Percentiles rank a stretch among this genome's conserved stretches.
phyloP scores from a whole-genome alignment of 2,329 filamentous ascomycete genomes.

The Trichophyton benhamiae region DNA sequence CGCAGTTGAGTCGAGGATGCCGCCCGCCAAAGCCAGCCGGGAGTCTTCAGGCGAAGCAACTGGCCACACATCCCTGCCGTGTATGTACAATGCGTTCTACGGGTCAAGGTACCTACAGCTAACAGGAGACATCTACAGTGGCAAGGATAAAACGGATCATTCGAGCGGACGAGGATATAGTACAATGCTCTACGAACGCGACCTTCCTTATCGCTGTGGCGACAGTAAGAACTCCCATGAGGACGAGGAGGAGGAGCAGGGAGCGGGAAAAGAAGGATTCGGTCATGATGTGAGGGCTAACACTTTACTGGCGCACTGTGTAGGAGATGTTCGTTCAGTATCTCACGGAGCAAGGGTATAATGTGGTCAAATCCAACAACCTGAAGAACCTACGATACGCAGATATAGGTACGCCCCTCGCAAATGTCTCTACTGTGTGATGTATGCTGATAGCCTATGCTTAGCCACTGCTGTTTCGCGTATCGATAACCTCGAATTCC shows the following conservation, averaged over 20 bases:
- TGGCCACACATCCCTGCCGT: slow-evolving; percentile 70
- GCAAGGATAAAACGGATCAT: slow-evolving; percentile 95
- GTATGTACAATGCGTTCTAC: slow-evolving; percentile 41
- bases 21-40: neutral
- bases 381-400: slow-evolving; percentile 93
- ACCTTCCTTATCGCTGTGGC: slow-evolving; percentile 88
- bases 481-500: slow-evolving; percentile 88
- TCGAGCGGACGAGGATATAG: slow-evolving; percentile 70
- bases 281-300: neutral
- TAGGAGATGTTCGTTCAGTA: slow-evolving; percentile 95
- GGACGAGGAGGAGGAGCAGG: neutral
- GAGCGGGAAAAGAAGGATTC: neutral
- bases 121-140: slow-evolving; percentile 43
- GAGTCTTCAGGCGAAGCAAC: slow-evolving; percentile 31
- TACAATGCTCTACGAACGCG: slow-evolving; percentile 80
- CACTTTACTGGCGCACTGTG: slow-evolving; percentile 3
- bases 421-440: neutral
- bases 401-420: slow-evolving; percentile 57
- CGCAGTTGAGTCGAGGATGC: neutral
- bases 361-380: slow-evolving; percentile 86
- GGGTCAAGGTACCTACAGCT: neutral
- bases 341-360: slow-evolving; percentile 70
- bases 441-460: slow-evolving; percentile 7
- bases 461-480: slow-evolving; percentile 71
- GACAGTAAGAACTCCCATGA: slow-evolving; percentile 44